phyloP scores from a whole-genome alignment of 139 green algal genomes.

The Limnomonas spitsbergensis region DNA sequence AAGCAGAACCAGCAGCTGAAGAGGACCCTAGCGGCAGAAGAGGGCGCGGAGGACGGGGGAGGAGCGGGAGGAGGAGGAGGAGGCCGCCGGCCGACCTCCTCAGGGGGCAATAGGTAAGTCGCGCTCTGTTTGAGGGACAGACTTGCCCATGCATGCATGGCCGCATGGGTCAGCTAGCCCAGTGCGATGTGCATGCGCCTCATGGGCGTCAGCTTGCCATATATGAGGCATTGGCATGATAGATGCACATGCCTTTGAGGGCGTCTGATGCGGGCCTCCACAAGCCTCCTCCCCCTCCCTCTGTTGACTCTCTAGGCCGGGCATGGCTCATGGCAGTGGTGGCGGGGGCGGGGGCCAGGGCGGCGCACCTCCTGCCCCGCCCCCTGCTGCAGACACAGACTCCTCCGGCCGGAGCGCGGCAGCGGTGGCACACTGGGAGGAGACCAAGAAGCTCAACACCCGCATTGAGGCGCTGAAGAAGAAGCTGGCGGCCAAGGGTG shows the following conservation, averaged over 20 bases:
- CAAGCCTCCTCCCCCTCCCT: no score
- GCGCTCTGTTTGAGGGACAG: no score
- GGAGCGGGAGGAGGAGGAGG: background rate
- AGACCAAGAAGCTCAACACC: slow-evolving; percentile 68
- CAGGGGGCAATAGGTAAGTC: background rate
- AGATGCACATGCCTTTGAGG: no score
- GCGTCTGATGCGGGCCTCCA: no score
- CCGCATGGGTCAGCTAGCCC: no score
- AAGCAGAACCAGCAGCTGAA: slow-evolving; percentile 45
- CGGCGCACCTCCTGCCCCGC: background rate
- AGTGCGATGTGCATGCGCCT: no score
- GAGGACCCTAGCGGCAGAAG: slow-evolving; percentile 10
- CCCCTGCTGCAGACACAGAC: background rate
- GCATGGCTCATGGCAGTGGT: no score
- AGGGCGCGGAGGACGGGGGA: background rate
- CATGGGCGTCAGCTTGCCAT: no score
- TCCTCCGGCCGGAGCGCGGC: background rate
- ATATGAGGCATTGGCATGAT: no score
- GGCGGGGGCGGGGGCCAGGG: background rate
- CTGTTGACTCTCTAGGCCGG: no score
- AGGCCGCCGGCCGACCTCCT: background rate
- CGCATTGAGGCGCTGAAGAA: slow-evolving; percentile 58
- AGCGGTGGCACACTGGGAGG: slow-evolving; percentile 63
- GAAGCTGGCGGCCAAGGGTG: slow-evolving; percentile 51
- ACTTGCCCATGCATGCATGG: no score